phyloP scores from a whole-genome alignment of 2,329 filamentous ascomycete species.

The Aspergillus calidoustus region DNA sequence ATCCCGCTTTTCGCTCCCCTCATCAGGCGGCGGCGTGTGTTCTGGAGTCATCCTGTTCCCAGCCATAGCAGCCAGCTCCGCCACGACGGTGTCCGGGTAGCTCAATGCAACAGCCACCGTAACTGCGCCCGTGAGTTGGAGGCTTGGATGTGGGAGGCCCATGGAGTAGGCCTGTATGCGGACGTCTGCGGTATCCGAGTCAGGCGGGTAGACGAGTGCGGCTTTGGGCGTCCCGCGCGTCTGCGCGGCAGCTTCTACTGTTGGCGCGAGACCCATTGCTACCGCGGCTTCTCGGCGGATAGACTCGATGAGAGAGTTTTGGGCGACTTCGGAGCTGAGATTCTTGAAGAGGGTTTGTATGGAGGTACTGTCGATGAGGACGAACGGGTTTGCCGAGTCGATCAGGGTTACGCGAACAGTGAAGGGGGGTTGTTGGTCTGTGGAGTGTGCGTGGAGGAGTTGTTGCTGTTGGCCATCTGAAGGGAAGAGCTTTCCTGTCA shows the following conservation, averaged over 20 bases:
- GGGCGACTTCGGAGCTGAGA: slow-evolving; percentile 16
- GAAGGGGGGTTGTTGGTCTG: slow-evolving; percentile 52
- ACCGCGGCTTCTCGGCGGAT: slow-evolving; percentile 61
- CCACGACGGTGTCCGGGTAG: slow-evolving; percentile 26
- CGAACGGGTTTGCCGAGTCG: slow-evolving; percentile 65
- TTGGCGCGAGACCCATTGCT: slow-evolving; percentile 60
- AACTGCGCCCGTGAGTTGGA: slow-evolving; percentile 35
- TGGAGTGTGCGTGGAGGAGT: slow-evolving; percentile 31
- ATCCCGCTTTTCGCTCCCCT: not conserved
- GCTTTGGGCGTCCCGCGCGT: slow-evolving; percentile 65
- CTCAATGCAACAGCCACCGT: slow-evolving; percentile 29
- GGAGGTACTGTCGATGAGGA: slow-evolving; percentile 61
- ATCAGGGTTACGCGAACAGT: slow-evolving; percentile 56
- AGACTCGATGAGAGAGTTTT: slow-evolving; percentile 54
- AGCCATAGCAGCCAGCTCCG: not conserved
- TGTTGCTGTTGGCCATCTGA: not conserved
- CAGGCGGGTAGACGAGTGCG: slow-evolving; percentile 32
- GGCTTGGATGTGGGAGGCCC: slow-evolving; percentile 31
- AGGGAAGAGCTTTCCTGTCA: slow-evolving; percentile 63
- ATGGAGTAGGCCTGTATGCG: slow-evolving; percentile 30
- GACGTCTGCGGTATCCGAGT: slow-evolving; percentile 25
- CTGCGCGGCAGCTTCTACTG: slow-evolving; percentile 39
- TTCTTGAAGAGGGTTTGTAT: slow-evolving; percentile 39
- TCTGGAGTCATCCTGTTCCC: not conserved
- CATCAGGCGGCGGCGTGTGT: not conserved